phyloP scores from a whole-genome alignment of 83 land plant species.

The Isoetes engelmannii region DNA sequence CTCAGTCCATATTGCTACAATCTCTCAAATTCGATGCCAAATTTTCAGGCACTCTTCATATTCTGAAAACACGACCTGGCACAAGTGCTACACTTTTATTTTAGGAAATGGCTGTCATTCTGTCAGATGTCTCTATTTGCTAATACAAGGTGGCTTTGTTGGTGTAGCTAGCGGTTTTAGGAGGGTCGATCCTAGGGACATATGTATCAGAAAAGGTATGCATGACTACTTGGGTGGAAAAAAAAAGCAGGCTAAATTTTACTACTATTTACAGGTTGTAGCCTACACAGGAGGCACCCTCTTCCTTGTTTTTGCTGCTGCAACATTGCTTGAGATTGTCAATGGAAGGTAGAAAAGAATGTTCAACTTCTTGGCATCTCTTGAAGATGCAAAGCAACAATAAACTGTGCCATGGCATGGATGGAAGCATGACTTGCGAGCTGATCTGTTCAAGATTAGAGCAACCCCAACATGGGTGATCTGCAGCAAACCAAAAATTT shows the following conservation, averaged over 20 bases:
- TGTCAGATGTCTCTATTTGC: too few relatives aligned
- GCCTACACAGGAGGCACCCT: conserved; percentile 83
- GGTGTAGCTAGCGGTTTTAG: conserved; percentile 33
- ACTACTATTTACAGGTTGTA: conserved; percentile 43
- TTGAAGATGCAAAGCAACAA: not conserved
- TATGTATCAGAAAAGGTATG: conserved; percentile 36
- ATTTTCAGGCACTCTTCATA: too few relatives aligned
- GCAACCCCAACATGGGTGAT: not conserved
- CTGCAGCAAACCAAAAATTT: not conserved
- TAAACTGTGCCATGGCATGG: not conserved
- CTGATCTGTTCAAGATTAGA: not conserved
- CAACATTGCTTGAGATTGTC: conserved; percentile 64
- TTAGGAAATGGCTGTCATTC: too few relatives aligned
- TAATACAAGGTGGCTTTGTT: not conserved
- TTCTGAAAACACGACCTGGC: too few relatives aligned
- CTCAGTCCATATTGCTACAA: too few relatives aligned
- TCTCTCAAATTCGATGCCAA: too few relatives aligned
- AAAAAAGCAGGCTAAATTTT: too few relatives aligned
- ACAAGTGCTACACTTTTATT: too few relatives aligned
- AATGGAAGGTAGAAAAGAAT: not conserved
- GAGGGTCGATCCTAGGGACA: conserved; percentile 35
- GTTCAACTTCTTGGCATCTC: not conserved
- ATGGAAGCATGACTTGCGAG: not conserved
- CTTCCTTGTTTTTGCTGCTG: conserved; percentile 77
- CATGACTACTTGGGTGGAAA: too few relatives aligned